Conservation (phyloP, 805 yeast genomes). For the Ogataea polymorpha region DNA sequence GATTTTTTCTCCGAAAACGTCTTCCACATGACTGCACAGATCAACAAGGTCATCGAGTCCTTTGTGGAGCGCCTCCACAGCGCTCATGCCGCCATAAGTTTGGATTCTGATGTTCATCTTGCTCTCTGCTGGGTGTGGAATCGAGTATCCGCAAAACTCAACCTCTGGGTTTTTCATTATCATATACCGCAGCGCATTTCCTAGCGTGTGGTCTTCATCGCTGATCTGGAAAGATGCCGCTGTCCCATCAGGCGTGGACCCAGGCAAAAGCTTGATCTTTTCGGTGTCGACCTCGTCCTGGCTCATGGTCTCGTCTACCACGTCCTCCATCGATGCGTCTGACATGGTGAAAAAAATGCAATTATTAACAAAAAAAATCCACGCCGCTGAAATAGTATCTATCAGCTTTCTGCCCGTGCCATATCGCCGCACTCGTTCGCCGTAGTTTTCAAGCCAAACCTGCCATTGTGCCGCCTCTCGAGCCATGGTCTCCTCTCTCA, state of each 20-base stretch:
- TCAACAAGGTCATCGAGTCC: slow-evolving; percentile 84
- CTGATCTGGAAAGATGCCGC: slow-evolving; percentile 91
- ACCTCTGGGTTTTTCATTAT: slow-evolving; percentile 98
- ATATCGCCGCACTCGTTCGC: too few species aligned
- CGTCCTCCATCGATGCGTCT: slow-evolving; percentile 17
- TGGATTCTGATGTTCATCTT: slow-evolving; percentile 88
- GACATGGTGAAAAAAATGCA: slow-evolving; percentile 2
- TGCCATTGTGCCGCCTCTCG: too few species aligned
- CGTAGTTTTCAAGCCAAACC: too few species aligned
- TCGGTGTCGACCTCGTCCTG: slow-evolving; percentile 47
- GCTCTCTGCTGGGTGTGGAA: slow-evolving; percentile 96
- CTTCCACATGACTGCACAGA: slow-evolving; percentile 80
- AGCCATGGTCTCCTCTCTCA: too few species aligned
- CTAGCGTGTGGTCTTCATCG: slow-evolving; percentile 95
- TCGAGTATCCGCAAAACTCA: slow-evolving; percentile 97
- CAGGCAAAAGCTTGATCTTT: slow-evolving; percentile 70
- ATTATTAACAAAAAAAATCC: too few species aligned
- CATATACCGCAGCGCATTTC: slow-evolving; percentile 88
- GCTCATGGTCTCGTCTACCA: slow-evolving; percentile 21
- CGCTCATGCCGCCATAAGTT: slow-evolving; percentile 82
- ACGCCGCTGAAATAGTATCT: too few species aligned
- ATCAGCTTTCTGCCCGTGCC: too few species aligned
- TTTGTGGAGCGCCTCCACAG: slow-evolving; percentile 88
- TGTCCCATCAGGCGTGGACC: slow-evolving; percentile 88
- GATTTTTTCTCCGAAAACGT: slow-evolving; percentile 66